Conservation (phyloP, 495 filamentous ascomycete genomes). For the Hamigera avellanea region DNA sequence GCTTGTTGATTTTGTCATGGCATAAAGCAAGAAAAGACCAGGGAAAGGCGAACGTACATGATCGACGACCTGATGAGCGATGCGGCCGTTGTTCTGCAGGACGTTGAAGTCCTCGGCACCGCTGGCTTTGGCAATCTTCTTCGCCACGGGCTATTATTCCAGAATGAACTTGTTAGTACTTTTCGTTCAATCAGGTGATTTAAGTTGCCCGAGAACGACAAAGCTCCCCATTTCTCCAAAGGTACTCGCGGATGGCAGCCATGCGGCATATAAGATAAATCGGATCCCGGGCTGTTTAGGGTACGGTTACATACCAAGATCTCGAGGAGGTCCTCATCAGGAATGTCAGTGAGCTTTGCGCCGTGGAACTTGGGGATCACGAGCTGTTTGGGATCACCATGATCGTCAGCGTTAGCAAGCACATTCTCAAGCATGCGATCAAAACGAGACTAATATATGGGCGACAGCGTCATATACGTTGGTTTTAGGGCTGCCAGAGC, state of each 20-base stretch:
- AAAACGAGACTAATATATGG: too few species aligned
- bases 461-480: too few species aligned
- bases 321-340: conserved; percentile 77
- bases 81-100: conserved; percentile 87
- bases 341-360: conserved; percentile 83
- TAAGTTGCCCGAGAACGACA: conserved; percentile 1
- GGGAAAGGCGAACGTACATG: conserved; percentile 74
- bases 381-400: conserved; percentile 49
- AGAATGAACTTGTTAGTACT: background rate
- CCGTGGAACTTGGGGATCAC: conserved; percentile 96
- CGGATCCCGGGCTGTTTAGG: background rate
- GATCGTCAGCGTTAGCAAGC: too few species aligned
- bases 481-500: too few species aligned
- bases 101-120: conserved; percentile 81
- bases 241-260: conserved; percentile 4
- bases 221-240: conserved; percentile 6
- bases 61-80: conserved; percentile 90
- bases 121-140: conserved; percentile 69
- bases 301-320: conserved; percentile 51
- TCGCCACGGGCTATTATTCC: conserved; percentile 58
- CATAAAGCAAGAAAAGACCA: background rate
- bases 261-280: too few species aligned
- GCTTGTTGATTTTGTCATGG: background rate
- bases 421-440: too few species aligned
- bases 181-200: background rate